Percentiles rank a stretch among this genome's conserved stretches.
Conservation (phyloP, 208 protist genomes). For the Leishmania lainsoni region DNA sequence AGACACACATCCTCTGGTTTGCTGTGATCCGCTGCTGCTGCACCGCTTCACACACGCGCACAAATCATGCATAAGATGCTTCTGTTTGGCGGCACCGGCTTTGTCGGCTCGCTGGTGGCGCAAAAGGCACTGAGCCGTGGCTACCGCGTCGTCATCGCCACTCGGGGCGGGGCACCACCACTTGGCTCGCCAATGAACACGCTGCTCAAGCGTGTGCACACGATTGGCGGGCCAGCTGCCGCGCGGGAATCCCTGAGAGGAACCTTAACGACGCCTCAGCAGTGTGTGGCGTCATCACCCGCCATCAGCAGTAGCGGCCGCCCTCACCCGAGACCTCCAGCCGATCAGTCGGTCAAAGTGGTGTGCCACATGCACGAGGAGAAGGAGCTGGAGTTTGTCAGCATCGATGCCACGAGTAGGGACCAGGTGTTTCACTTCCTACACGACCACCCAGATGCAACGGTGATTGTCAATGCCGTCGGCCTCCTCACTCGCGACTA, state of each 20-base stretch:
- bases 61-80: conserved; percentile 64
- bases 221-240: conserved; percentile 44
- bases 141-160: conserved; percentile 70
- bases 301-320: background rate
- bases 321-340: conserved; percentile 4
- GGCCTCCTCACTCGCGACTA: conserved; percentile 71
- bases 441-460: conserved; percentile 77
- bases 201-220: conserved; percentile 38
- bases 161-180: conserved; percentile 54
- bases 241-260: conserved; percentile 29
- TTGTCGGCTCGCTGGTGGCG: conserved; percentile 68
- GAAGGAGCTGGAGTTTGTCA: conserved; percentile 68
- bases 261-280: background rate
- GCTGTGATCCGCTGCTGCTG: too few relatives aligned
- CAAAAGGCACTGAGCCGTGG: conserved; percentile 62
- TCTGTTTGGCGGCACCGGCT: conserved; percentile 86
- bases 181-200: conserved; percentile 42
- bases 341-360: conserved; percentile 25
- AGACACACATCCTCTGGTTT: too few relatives aligned
- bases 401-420: conserved; percentile 64
- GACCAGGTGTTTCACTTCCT: conserved; percentile 76
- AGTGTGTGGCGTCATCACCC: conserved; percentile 6
- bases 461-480: conserved; percentile 70
- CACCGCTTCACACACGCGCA: background rate
- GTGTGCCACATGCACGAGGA: conserved; percentile 25